Base-by-base conservation (phyloP, 176 grass and related monocot genomes). In the Raddia guianensis region DNA sequence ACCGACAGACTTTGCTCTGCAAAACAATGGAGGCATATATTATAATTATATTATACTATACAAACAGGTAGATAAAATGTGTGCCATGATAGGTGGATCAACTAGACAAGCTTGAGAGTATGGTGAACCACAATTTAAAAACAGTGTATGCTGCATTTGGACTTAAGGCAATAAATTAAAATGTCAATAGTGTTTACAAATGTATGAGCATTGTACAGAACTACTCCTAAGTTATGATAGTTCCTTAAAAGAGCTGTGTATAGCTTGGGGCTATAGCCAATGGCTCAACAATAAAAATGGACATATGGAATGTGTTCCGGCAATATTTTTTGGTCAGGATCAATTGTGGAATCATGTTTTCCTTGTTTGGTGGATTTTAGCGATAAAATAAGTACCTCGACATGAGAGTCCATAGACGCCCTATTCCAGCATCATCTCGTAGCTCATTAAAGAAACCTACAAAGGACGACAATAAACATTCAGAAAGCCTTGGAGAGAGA, bases 371-470 rank as follows among this genome's bases (percentile, higher is more conserved):
- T 65, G 54, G 18, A 80, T 1, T 54, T 43, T 21, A 48, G 55
- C 16, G 43, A 52, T 18, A 69, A 80, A 79, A 84, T 44, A 84
- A 78, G 63, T 89, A 98, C 95, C 92, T 98, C 15, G 90, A 95
- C 88, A 98, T 72, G n/a, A 98, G 88, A 89, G 84, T 93, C 92
- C 95, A 93, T 40, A 98, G 68, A 62, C 90, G 95, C 19, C 95
- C 95, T 49, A 98, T 93, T 49, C 90, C 92, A 71, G 75, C 78
- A 93, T 98, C 96, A 90, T 98, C 92, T 69, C 96, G 84, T 42
- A 98, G 88, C 71, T 95, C 96, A 80, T 87, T 86, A 5, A 48
- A 80, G 84, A 98, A 98, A 77, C 88, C 96, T 98, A 67, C 59
- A 70, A 60, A 69, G 18, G 65, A 33, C 83, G 19, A 75, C 5